Evolutionary conservation across 192 early-diverging fungal species (phyloP).

Genomic region (Backusella liffmaniae): DNA sequence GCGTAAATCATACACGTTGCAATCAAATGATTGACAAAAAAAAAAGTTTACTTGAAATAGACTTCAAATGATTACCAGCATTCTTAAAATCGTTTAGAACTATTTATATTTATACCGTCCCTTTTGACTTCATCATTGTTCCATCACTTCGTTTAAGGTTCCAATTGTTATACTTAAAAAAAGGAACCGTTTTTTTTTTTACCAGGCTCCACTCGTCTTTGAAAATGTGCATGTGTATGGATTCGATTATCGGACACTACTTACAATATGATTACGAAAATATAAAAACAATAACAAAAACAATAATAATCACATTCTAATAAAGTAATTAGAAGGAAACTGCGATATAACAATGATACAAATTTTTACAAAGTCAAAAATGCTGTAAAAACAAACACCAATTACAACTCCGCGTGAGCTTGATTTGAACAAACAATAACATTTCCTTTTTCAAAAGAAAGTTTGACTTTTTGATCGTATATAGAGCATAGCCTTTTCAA

Average conservation of each 20-base stretch:
- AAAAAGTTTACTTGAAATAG: constrained; percentile 2
- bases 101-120: neutral
- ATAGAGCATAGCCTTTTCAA: neutral
- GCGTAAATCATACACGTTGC: neutral
- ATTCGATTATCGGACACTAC: neutral
- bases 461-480: neutral
- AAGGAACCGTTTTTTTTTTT: neutral
- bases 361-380: neutral
- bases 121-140: neutral
- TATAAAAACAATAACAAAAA: neutral
- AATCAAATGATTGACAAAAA: constrained; percentile 1
- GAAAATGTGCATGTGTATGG: neutral
- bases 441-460: neutral
- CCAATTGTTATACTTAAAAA: neutral
- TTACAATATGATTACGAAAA: neutral
- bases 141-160: neutral
- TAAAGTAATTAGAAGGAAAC: neutral
- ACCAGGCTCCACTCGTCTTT: neutral
- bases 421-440: neutral
- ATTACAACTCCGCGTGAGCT: neutral
- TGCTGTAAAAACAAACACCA: neutral
- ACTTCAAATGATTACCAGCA: neutral
- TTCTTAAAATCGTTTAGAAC: neutral
- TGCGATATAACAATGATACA: neutral
- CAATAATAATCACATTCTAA: neutral